Conservation (phyloP, 805 yeast genomes). For the Candida peoriensis region DNA sequence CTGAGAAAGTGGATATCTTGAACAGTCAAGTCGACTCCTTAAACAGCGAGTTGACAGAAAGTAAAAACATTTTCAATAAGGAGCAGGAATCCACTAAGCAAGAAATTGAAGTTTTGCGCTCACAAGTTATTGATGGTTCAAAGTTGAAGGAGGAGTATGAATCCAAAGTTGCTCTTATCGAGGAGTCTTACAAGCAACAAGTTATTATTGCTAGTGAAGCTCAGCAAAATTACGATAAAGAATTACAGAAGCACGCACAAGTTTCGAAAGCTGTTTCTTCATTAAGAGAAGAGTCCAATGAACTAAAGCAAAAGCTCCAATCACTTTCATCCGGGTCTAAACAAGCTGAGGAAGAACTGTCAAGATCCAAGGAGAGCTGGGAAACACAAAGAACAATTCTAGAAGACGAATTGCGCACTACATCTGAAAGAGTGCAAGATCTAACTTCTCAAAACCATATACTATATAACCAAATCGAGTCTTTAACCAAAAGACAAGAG, state of each 20-base stretch:
- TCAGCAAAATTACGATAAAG: conserved; percentile 51
- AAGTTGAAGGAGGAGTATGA: conserved; percentile 27
- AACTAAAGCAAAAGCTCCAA: conserved; percentile 24
- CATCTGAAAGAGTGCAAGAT: conserved; percentile 45
- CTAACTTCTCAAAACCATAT: conserved; percentile 63
- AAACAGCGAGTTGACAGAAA: conserved; percentile 27
- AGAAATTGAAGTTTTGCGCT: conserved; percentile 15
- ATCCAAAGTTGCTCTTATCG: conserved; percentile 25
- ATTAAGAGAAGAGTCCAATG: conserved; percentile 33
- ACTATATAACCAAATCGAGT: conserved; percentile 63
- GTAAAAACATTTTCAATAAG: conserved; percentile 22
- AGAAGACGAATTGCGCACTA: conserved; percentile 43
- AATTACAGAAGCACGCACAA: conserved; percentile 50
- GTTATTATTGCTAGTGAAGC: conserved; percentile 40
- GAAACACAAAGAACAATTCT: conserved; percentile 34
- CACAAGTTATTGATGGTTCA: conserved; percentile 20
- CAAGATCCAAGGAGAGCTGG: conserved; percentile 39
- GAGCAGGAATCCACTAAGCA: conserved; percentile 12
- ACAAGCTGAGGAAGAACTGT: conserved; percentile 28
- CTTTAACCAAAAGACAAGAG: conserved; percentile 19
- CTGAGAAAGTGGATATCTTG: conserved; percentile 23
- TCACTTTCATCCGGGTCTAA: conserved; percentile 25
- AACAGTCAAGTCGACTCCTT: conserved; percentile 27
- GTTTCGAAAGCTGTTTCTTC: conserved; percentile 36
- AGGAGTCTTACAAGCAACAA: conserved; percentile 39